A percentile compares a stretch with the other conserved stretches of the same genome.
Evolutionary conservation across 2,329 filamentous ascomycete species (phyloP).

Genomic region (Capronia coronata): DNA sequence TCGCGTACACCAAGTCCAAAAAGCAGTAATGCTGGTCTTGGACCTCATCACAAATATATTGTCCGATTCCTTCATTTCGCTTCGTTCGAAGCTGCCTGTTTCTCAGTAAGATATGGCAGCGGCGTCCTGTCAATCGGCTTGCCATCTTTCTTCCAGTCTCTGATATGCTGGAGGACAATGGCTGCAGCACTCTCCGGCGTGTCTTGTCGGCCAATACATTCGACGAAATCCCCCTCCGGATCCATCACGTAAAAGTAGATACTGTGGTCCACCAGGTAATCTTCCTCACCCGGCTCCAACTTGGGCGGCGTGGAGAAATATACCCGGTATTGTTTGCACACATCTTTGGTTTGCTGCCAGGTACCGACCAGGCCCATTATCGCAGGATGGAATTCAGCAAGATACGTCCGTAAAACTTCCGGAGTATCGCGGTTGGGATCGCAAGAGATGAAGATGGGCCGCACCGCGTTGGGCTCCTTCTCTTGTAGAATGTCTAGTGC

Average conservation of each 20-base stretch:
- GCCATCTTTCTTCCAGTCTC: constrained; percentile 59
- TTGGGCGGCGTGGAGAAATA: constrained; percentile 91
- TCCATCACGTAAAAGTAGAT: constrained; percentile 99
- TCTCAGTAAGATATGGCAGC: constrained; percentile 20
- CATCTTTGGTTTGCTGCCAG: constrained; percentile 86
- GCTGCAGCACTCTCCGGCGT: constrained; percentile 78
- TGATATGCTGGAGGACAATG: constrained; percentile 79
- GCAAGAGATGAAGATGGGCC: constrained; percentile 89
- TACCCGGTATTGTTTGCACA: constrained; percentile 93
- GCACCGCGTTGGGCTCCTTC: constrained; percentile 45
- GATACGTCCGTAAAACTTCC: constrained; percentile 73
- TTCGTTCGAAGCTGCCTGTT: constrained; percentile 1
- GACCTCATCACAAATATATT: too few species aligned
- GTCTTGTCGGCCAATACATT: constrained; percentile 91
- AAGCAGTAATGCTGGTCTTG: not conserved
- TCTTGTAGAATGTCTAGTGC: constrained; percentile 68
- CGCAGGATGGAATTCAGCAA: constrained; percentile 80
- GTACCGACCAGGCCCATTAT: constrained; percentile 87
- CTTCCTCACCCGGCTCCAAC: constrained; percentile 77
- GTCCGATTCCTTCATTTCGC: not conserved
- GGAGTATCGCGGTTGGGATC: constrained; percentile 89
- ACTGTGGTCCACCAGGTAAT: constrained; percentile 96
- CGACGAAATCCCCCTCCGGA: constrained; percentile 94
- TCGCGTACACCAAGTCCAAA: too few species aligned
- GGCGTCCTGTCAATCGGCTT: constrained; percentile 46